Evolutionary conservation across 768 basidiomycete species (phyloP).

Genomic region (Tulasnella sp.): DNA sequence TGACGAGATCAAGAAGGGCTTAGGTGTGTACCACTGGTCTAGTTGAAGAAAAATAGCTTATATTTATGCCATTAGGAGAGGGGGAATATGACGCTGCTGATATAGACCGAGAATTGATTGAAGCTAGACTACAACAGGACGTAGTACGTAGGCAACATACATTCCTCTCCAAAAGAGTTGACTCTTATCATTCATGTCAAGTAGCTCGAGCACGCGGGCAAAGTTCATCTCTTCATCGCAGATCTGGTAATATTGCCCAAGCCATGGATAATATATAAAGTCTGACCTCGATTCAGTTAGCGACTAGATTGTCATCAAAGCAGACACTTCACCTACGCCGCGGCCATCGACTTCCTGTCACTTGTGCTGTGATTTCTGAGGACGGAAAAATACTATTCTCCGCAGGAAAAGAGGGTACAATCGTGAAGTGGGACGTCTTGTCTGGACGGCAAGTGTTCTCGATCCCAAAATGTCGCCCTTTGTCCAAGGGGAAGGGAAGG

Average conservation of each 20-base stretch:
- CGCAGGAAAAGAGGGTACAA: constrained; percentile 78
- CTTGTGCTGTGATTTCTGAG: constrained; percentile 65
- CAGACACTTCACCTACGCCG: constrained; percentile 36
- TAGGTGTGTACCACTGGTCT: constrained; percentile 36
- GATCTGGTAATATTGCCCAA: constrained; percentile 55
- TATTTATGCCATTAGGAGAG: constrained; percentile 39
- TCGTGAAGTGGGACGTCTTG: constrained; percentile 70
- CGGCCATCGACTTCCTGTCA: constrained; percentile 71
- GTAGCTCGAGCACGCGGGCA: constrained; percentile 69
- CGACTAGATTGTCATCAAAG: too few species aligned
- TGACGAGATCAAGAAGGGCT: constrained; percentile 62
- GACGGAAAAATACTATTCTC: constrained; percentile 70
- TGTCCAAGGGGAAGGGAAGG: constrained; percentile 43
- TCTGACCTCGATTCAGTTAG: too few species aligned
- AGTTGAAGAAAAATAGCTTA: not conserved
- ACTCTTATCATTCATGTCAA: not conserved
- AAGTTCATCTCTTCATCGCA: constrained; percentile 69
- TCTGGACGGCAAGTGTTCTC: constrained; percentile 46
- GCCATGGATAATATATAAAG: too few species aligned
- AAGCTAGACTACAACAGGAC: constrained; percentile 80
- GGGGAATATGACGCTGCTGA: constrained; percentile 67
- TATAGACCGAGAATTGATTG: constrained; percentile 85
- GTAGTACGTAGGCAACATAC: constrained; percentile 35
- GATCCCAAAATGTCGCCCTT: constrained; percentile 43
- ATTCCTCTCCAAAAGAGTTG: not conserved